Percentiles rank a stretch among this genome's conserved stretches.
phyloP scores from a whole-genome alignment of 73 alveolate species.

The Paramecium caudatum region DNA sequence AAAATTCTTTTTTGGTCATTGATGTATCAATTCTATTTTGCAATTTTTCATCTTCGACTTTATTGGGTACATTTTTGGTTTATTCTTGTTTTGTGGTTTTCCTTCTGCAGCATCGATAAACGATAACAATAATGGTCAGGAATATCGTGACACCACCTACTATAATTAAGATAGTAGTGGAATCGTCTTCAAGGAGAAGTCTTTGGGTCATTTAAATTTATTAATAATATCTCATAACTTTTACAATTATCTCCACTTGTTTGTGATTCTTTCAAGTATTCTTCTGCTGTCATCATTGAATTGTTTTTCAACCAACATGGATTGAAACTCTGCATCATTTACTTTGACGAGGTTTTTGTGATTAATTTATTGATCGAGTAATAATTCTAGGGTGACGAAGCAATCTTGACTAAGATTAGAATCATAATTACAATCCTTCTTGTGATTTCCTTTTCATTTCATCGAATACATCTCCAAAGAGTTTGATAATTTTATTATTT shows the following conservation, averaged over 20 bases:
- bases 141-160: neutral
- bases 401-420: neutral
- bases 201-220: neutral
- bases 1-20: neutral
- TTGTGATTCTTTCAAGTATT: neutral
- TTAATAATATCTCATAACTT: conserved; percentile 6
- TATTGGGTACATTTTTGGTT: neutral
- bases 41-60: neutral
- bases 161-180: neutral
- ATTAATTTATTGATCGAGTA: conserved; percentile 10
- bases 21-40: conserved; percentile 26
- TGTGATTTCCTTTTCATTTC: neutral
- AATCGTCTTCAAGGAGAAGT: neutral
- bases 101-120: neutral
- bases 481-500: neutral
- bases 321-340: neutral
- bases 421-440: neutral
- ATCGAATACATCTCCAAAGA: neutral
- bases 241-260: conserved; percentile 17
- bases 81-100: neutral
- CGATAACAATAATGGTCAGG: neutral
- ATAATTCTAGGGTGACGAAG: neutral
- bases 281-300: neutral
- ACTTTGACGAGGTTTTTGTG: conserved; percentile 1
- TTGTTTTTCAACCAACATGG: neutral